Evolutionary conservation across 495 filamentous ascomycete genomes (phyloP), one percentile per base, ranked within the genome.

Genomic region (Chaetomium tenue): DNA sequence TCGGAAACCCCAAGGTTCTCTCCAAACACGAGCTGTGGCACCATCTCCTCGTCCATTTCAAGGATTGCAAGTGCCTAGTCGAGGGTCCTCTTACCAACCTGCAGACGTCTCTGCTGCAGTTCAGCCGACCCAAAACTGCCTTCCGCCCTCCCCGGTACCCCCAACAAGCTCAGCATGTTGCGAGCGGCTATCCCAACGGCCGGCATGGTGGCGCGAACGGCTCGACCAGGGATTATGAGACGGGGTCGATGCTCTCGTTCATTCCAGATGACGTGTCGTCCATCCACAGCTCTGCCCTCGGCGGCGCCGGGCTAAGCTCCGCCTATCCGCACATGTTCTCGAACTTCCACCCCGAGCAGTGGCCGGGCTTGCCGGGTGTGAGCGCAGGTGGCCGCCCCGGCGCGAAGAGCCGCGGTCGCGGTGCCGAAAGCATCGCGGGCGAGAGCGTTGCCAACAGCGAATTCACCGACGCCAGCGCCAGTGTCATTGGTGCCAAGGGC

Each of bases 1-100:
- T 99, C 20, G 94, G 95, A 54, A 99, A 99, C 73, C 94, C 94
- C 11, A 99, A 99, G 79, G 94, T 99, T 48, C 77, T 99, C 44
- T 93, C 92, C 26, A 99, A 98, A 79, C 94, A 99, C 75, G 94
- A 96, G 55, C 80, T 99, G 18, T 99, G 94, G 94, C 95, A 99
- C 70, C 93, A 92, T 73, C 87, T 99, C 23, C 82, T 99, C 11
- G 82, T 96, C 28, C 94, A 99, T 71, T 99, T 97, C 83, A 99
- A 99, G 80, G 94, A 98, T 73, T 88, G 87, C 63, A 93, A 96
- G 66, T 98, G 93, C 70, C 83, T 99, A 8, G 94, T 99, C 47
- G 94, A 99, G 74, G 94, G 94, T 0, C 93, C 95, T n/a, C 80
- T 99, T 59, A 93, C 90, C 26, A 98, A 99, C 69, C 82, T 99